Conservation (phyloP, 2,329 filamentous ascomycete species). For the Knufia fluminis region DNA sequence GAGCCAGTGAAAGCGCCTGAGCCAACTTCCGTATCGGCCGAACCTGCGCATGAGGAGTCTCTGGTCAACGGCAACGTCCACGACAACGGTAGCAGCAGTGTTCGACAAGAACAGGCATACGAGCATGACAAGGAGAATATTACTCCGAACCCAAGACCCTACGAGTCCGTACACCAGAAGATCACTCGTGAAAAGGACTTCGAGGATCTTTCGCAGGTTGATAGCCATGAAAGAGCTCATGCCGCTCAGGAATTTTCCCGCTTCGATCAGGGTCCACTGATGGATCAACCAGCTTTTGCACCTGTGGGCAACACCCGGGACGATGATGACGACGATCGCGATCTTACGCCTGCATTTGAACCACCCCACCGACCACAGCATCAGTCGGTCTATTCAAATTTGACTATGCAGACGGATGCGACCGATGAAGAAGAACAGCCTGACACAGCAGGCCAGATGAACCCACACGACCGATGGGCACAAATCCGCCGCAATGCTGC, state of each 20-base stretch:
- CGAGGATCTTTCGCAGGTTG: constrained; percentile 52
- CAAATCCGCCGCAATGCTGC: constrained; percentile 93
- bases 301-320: constrained; percentile 46
- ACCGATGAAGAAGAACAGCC: constrained; percentile 22
- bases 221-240: constrained; percentile 40
- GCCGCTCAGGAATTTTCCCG: constrained; percentile 46
- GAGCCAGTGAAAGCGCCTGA: constrained; percentile 18
- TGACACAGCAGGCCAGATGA: constrained; percentile 15
- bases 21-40: constrained; percentile 6
- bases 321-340: constrained; percentile 9
- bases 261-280: constrained; percentile 83
- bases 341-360: constrained; percentile 10
- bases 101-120: neutral
- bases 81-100: neutral
- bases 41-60: constrained; percentile 25
- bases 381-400: constrained; percentile 13
- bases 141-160: neutral
- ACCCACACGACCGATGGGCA: constrained; percentile 73
- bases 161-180: constrained; percentile 21
- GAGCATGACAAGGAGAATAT: neutral
- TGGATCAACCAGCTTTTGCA: constrained; percentile 76
- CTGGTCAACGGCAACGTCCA: neutral
- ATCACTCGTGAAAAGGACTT: constrained; percentile 42
- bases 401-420: constrained; percentile 12
- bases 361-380: constrained; percentile 20